Evolutionary conservation across 306 rosid genomes (phyloP).

Genomic region (Trifolium repens): DNA sequence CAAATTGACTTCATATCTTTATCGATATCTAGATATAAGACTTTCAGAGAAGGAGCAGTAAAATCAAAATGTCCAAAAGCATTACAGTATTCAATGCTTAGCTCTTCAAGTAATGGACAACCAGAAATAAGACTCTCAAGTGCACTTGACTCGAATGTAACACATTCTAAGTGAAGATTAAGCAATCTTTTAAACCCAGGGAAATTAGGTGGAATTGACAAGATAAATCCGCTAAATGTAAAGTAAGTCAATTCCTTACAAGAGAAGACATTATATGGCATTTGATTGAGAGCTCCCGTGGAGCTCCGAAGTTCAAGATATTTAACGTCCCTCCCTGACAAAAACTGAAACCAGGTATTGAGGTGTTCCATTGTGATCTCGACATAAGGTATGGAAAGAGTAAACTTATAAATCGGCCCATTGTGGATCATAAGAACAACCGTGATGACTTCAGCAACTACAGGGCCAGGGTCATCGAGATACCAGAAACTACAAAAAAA

Average conservation of each 20-base stretch:
- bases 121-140: not conserved
- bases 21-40: not conserved
- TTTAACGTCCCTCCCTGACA: not conserved
- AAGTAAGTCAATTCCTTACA: slow-evolving; percentile 3
- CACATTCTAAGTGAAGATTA: not conserved
- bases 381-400: not conserved
- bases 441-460: not conserved
- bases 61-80: slow-evolving; percentile 5
- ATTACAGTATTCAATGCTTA: not conserved
- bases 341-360: not conserved
- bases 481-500: not conserved
- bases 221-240: not conserved
- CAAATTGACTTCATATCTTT: slow-evolving; percentile 7
- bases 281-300: not conserved
- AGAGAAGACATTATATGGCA: slow-evolving; percentile 24
- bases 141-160: not conserved
- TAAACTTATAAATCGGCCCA: not conserved
- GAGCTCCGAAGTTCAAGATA: not conserved
- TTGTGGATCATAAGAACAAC: not conserved
- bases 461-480: not conserved
- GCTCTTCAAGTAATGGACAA: not conserved
- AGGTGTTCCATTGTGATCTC: not conserved
- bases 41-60: not conserved
- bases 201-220: slow-evolving; percentile 6
- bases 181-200: not conserved